phyloP scores from a whole-genome alignment of 805 yeast species.

The Wickerhamiella allomyrinae region DNA sequence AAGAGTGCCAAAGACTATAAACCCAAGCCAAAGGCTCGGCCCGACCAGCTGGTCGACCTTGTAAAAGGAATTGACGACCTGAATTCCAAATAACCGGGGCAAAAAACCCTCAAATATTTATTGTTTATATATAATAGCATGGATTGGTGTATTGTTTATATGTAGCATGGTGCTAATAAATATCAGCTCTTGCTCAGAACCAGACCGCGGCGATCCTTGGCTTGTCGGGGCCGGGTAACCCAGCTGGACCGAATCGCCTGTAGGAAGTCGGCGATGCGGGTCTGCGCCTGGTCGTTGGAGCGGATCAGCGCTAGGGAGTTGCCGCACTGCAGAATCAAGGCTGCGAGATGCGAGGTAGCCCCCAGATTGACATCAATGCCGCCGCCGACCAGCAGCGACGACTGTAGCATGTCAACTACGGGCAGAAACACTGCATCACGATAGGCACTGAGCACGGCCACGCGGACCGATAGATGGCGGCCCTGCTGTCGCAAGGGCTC shows the following conservation, averaged over 20 bases:
- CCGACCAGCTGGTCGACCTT: neutral
- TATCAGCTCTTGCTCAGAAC: slow-evolving; percentile 5
- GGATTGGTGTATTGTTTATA: neutral
- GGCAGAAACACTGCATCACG: slow-evolving; percentile 27
- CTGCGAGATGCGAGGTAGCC: slow-evolving; percentile 14
- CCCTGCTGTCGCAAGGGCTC: slow-evolving; percentile 14
- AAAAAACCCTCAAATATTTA: no score
- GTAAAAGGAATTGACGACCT: neutral
- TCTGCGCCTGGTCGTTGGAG: slow-evolving; percentile 42
- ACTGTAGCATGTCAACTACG: slow-evolving; percentile 16
- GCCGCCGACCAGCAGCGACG: slow-evolving; percentile 10
- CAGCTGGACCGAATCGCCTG: slow-evolving; percentile 17
- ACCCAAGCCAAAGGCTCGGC: neutral
- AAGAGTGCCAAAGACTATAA: neutral
- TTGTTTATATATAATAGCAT: neutral
- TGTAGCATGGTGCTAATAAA: neutral
- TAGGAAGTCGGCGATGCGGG: slow-evolving; percentile 40
- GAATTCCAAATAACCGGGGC: neutral
- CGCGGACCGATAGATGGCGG: slow-evolving; percentile 17
- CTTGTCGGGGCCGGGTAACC: slow-evolving; percentile 19
- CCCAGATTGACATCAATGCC: slow-evolving; percentile 8
- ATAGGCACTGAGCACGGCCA: slow-evolving; percentile 23
- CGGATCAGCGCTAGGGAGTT: slow-evolving; percentile 41
- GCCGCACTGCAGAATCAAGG: slow-evolving; percentile 44
- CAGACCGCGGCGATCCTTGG: slow-evolving; percentile 21